A percentile compares a stretch with the other conserved stretches of the same genome.
Conservation (phyloP, 2,329 filamentous ascomycete genomes). For the Ciborinia camelliae region DNA sequence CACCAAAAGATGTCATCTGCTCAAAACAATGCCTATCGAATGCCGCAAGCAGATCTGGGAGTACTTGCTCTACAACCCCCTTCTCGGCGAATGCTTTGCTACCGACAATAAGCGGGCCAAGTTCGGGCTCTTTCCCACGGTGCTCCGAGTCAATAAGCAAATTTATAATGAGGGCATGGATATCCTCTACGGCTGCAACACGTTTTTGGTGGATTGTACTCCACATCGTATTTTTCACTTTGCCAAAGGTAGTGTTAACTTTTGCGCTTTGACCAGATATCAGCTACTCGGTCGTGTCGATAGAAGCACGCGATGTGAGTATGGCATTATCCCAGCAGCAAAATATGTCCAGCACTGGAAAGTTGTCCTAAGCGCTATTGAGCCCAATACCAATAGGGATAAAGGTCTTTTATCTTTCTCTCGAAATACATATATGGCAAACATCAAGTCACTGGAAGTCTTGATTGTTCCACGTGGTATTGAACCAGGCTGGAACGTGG, state of each 20-base stretch:
- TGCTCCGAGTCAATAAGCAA: not conserved
- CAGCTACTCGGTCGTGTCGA: not conserved
- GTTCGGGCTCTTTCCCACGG: not conserved
- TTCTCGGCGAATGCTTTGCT: not conserved
- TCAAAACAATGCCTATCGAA: not conserved
- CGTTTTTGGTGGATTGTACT: not conserved
- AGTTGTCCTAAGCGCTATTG: not conserved
- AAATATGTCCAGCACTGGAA: not conserved
- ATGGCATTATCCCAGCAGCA: not conserved
- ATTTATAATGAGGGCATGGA: not conserved
- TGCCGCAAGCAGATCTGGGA: not conserved
- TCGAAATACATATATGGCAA: not conserved
- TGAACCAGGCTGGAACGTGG: not conserved
- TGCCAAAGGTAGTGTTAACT: too few relatives aligned
- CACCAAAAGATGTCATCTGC: not conserved
- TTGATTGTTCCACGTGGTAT: not conserved
- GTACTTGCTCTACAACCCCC: not conserved
- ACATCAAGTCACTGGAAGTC: not conserved
- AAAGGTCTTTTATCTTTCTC: not conserved
- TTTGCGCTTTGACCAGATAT: not conserved
- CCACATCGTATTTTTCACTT: rapidly evolving
- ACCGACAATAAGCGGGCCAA: rapidly evolving
- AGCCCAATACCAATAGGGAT: rapidly evolving
- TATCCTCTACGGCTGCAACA: not conserved
- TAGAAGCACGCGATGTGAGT: not conserved